Percentiles rank a stretch among this genome's conserved stretches.
Evolutionary conservation across 1,284 basidiomycete species (phyloP).

Genomic region (Wallemia ichthyophaga): DNA sequence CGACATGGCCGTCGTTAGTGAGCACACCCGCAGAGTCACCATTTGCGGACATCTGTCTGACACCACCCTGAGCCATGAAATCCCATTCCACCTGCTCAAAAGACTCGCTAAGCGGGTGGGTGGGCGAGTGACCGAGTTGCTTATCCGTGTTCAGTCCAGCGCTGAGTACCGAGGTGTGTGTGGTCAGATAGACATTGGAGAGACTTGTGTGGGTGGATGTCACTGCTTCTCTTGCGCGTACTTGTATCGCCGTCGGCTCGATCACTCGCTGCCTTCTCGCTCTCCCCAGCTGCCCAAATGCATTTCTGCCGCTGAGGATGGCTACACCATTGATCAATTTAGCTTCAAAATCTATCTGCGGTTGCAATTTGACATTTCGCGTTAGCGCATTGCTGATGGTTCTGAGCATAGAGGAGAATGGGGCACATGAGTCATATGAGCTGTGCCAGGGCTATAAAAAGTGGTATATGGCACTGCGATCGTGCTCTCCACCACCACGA

Average conservation of each 20-base stretch:
- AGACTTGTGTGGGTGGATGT: background rate
- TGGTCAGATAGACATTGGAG: background rate
- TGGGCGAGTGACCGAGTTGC: background rate
- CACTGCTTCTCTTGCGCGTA: background rate
- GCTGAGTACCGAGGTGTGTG: background rate
- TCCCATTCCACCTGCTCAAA: background rate
- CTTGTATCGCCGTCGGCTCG: background rate
- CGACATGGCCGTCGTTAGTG: background rate
- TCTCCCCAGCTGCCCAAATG: background rate
- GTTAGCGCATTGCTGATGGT: background rate
- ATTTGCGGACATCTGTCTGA: background rate
- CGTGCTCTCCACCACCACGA: too few species aligned
- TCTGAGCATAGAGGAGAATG: background rate
- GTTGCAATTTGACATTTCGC: background rate
- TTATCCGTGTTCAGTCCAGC: background rate
- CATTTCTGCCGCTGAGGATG: background rate
- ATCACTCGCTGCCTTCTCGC: background rate
- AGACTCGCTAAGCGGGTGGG: background rate
- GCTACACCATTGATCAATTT: background rate
- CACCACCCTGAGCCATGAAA: background rate
- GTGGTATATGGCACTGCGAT: too few species aligned
- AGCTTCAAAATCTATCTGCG: background rate
- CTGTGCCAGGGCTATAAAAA: too few species aligned
- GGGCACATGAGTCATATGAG: too few species aligned
- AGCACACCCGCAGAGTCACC: background rate